phyloP scores from a whole-genome alignment of 306 rosid species.

The Fragaria vesca region DNA sequence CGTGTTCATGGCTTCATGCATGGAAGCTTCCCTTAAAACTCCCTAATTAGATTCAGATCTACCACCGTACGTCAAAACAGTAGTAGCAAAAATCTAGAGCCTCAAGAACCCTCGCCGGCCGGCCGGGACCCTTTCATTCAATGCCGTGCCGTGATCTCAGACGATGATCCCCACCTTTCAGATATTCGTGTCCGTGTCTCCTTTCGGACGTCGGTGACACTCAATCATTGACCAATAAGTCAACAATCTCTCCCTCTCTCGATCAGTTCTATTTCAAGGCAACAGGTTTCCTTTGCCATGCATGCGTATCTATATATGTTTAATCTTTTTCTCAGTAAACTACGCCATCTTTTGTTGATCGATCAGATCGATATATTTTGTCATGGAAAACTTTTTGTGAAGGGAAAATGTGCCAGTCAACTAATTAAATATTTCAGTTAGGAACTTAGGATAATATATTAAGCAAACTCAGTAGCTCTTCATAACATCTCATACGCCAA shows the following conservation, averaged over 20 bases:
- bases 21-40: background rate
- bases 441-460: too few relatives aligned
- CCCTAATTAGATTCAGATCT: background rate
- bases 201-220: background rate
- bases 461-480: too few relatives aligned
- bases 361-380: too few relatives aligned
- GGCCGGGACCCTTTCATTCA: constrained; percentile 1
- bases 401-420: too few relatives aligned
- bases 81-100: background rate
- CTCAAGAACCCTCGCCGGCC: background rate
- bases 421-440: too few relatives aligned
- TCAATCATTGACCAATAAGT: background rate
- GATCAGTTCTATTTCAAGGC: background rate
- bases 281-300: too few relatives aligned
- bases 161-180: constrained; percentile 3
- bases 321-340: too few relatives aligned
- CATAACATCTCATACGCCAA: too few relatives aligned
- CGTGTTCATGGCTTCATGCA: background rate
- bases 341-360: too few relatives aligned
- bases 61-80: background rate
- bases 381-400: too few relatives aligned
- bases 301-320: too few relatives aligned
- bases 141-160: background rate
- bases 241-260: too few relatives aligned
- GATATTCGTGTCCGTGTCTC: background rate